Conservation (phyloP, 2,329 filamentous ascomycete genomes). For the Cytospora piceicola region DNA sequence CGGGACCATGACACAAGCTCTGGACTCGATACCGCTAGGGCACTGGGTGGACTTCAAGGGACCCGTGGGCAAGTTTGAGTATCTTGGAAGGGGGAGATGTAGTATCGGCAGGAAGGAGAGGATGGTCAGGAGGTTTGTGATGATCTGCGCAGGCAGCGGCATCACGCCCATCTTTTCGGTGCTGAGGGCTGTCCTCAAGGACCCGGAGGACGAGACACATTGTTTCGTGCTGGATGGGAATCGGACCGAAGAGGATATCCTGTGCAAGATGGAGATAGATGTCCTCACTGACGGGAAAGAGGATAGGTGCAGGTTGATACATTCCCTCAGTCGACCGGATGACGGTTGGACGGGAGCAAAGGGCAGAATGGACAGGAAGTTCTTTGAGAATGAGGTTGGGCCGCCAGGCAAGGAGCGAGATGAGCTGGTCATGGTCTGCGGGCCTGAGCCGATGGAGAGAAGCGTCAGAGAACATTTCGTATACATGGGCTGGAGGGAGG, state of each 20-base stretch:
- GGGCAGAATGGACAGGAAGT: constrained; percentile 66
- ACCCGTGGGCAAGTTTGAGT: constrained; percentile 84
- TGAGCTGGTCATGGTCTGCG: constrained; percentile 76
- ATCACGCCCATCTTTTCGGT: constrained; percentile 93
- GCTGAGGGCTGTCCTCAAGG: constrained; percentile 71
- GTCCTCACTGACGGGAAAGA: constrained; percentile 56
- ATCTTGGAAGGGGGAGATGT: constrained; percentile 69
- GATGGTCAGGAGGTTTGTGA: constrained; percentile 70
- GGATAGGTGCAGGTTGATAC: constrained; percentile 65
- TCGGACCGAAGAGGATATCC: constrained; percentile 76
- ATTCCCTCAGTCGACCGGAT: constrained; percentile 69
- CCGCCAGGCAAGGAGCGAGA: constrained; percentile 46
- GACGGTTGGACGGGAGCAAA: constrained; percentile 68
- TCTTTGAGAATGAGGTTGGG: constrained; percentile 65
- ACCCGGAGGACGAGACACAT: constrained; percentile 63
- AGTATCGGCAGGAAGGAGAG: constrained; percentile 60
- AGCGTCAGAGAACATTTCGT: constrained; percentile 57
- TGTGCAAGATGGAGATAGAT: constrained; percentile 76
- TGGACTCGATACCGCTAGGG: constrained; percentile 74
- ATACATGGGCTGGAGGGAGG: constrained; percentile 69
- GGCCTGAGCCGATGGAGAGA: constrained; percentile 75
- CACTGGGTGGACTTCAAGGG: constrained; percentile 84
- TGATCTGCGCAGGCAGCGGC: constrained; percentile 88
- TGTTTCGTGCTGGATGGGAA: constrained; percentile 83
- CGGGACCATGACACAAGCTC: constrained; percentile 80